These are phyloP conservation scores for Kluyveromyces lactis DNA, from an alignment of 805 yeast genomes.

Conservation along the genomic window DNA sequence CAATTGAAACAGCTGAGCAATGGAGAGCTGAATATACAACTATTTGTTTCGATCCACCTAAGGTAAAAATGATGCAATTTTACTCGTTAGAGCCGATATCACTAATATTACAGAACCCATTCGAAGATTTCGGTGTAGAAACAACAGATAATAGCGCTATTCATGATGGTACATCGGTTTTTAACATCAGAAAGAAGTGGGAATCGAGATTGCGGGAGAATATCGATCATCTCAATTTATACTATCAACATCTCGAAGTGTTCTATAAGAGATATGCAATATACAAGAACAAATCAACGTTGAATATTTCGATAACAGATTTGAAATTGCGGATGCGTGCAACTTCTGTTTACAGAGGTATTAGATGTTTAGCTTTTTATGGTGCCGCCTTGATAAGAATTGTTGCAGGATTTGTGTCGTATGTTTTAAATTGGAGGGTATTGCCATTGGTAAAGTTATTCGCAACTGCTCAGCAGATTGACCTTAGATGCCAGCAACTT, in stretches of 20 bases:
- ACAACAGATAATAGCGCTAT: constrained; percentile 13
- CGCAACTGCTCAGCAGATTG: constrained; percentile 70
- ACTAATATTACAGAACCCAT: constrained; percentile 38
- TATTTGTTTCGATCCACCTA: constrained; percentile 63
- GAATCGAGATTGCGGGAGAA: constrained; percentile 7
- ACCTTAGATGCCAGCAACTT: constrained; percentile 65
- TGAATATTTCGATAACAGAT: not conserved
- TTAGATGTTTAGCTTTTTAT: constrained; percentile 5
- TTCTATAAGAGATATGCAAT: constrained; percentile 12
- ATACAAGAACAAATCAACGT: constrained; percentile 1
- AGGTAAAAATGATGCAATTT: constrained; percentile 62
- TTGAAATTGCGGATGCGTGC: not conserved
- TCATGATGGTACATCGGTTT: not conserved
- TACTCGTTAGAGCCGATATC: constrained; percentile 67
- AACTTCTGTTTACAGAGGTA: not conserved
- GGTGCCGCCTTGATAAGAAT: constrained; percentile 8
- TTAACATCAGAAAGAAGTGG: not conserved
- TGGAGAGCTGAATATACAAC: constrained; percentile 16
- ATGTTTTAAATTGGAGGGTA: constrained; percentile 11
- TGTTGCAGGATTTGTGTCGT: constrained; percentile 13
- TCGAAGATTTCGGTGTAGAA: constrained; percentile 12
- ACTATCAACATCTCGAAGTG: constrained; percentile 14
- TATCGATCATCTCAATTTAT: constrained; percentile 19
- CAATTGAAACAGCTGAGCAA: not conserved
- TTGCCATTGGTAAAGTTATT: constrained; percentile 30